phyloP scores from a whole-genome alignment of 2,329 filamentous ascomycete genomes.

The Ceratocystis huliohia region DNA sequence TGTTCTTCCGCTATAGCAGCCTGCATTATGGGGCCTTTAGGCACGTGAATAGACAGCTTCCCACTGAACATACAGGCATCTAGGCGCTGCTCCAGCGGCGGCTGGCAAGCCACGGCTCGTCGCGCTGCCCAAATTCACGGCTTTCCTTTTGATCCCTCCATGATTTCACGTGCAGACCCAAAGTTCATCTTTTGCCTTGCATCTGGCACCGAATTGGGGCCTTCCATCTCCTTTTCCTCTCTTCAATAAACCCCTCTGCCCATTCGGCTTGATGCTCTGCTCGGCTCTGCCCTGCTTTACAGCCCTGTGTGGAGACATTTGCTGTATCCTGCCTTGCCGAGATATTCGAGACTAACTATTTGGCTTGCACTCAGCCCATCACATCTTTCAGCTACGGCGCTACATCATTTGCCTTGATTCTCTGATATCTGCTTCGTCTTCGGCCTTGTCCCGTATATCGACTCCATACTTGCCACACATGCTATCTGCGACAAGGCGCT shows the following conservation, averaged over 20 bases:
- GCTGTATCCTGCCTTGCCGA: not conserved
- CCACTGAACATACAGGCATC: not conserved
- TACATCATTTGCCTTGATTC: too few relatives aligned
- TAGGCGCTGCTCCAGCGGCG: not conserved
- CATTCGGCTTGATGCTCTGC: not conserved
- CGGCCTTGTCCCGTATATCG: not conserved
- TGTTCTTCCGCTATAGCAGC: not conserved
- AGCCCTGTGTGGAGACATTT: too few relatives aligned
- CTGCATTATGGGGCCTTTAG: too few relatives aligned
- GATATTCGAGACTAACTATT: too few relatives aligned
- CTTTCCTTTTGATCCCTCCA: not conserved
- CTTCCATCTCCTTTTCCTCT: not conserved
- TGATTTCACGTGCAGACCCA: conserved; percentile 6
- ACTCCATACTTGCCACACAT: conserved; percentile 30
- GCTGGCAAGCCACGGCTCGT: not conserved
- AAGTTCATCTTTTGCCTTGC: not conserved
- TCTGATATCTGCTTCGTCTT: not conserved
- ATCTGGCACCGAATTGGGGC: not conserved
- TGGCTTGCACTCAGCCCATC: too few relatives aligned
- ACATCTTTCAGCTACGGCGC: too few relatives aligned
- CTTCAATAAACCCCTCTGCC: not conserved
- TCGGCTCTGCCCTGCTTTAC: not conserved
- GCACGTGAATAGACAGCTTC: too few relatives aligned
- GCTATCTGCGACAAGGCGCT: conserved; percentile 66
- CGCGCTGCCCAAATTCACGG: not conserved